Evolutionary conservation across 495 filamentous ascomycete genomes (phyloP), one percentile per base, ranked within the genome.

Genomic region (Daldinia bambusicola): DNA sequence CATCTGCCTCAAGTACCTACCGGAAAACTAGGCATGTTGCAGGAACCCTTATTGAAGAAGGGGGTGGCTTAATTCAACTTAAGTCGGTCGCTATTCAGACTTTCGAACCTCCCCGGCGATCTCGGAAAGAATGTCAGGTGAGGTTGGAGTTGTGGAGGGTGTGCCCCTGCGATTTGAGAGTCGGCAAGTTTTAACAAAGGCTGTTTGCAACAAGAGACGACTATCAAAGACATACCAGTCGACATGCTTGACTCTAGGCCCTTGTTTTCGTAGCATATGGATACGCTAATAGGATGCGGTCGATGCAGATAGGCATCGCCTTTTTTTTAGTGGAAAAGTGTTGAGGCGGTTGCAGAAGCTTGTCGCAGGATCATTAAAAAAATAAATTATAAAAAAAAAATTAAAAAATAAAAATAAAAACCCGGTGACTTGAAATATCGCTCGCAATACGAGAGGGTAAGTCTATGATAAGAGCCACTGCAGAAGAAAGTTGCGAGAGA

Each of bases 171-270:
- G 52, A 32, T 32, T 58, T 51, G 37, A 16, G 6, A 43, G 53
- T 69, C 43, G 62, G 61, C 41, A 14, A 48, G 43, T 48, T 48
- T 12, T 18, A 13, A 40, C 26, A 13, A 26, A 34, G 10, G 14
- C 12, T n/a, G 12, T 13, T 13, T 43, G 30, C 31, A 14, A 56
- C 18, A 3, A 38, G 32, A 18, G 8, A 9, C 12, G n/a, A 36
- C 52, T 41, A 56, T 3, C 7, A 50, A 62, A 55, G 38, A 59
- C 70, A 32, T 66, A 73, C 75, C 70, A 72, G 73, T 77, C 75
- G 74, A 76, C 75, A 77, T 77, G 71, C 74, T 77, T 75, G 64
- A 61, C 66, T 62, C 55, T 62, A 61, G 22, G 45, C 14, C 55
- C 58, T 55, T 60, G 66, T 59, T 36, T 68, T 70, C 10, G 53